Evolutionary conservation across 768 basidiomycete genomes (phyloP), one percentile per base, ranked within the genome.

Genomic region (Mycena metata): DNA sequence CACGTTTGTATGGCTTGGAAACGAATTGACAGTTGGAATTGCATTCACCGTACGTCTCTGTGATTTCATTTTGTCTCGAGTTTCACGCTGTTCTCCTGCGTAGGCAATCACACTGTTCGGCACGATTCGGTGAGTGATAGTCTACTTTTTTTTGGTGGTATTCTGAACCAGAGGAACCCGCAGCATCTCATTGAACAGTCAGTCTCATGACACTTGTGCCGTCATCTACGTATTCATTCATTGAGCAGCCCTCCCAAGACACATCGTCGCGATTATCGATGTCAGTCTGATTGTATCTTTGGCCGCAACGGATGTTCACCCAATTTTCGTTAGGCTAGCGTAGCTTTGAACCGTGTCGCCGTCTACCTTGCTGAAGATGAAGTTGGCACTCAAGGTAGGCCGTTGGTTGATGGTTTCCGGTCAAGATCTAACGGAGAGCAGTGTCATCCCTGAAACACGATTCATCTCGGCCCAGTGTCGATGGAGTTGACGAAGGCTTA

Each of bases 91-190:
- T 6, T 26, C 24, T 19, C 7, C 43, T 8, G n/a, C 10, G 3
- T 56, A 91, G 87, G 85, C 95, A 0, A 91, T 97, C 41, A 87
- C 94, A 0, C 77, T 96, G 43, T 97, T 96, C 79, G 93, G 93
- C 72, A 55, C 41, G 49, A 12, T 64, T 13, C 39, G 26, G 60
- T 62, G 17, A 12, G 21, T 39, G 9, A 6, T 30, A 30, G 39
- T 15, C 15, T 39, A 4, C 2, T 5, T 15, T 4, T 39, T 10
- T 15, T 39, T 39, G 39, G 10, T 39, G 39, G 39, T 39, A 39
- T 4, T 15, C 15, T 39, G 39, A 15, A 2, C 15, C 39, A 39
- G 11, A 2, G 39, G 15, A 39, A 39, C 39, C 2, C 39, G 15
- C 9, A 39, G 39, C 39, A 10, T 39, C 11, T 39, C 39, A 15